Percentiles rank a stretch among this genome's conserved stretches.
These are phyloP conservation scores for Letharia lupina DNA, from an alignment of 495 filamentous ascomycete species.

Conservation along the genomic window DNA sequence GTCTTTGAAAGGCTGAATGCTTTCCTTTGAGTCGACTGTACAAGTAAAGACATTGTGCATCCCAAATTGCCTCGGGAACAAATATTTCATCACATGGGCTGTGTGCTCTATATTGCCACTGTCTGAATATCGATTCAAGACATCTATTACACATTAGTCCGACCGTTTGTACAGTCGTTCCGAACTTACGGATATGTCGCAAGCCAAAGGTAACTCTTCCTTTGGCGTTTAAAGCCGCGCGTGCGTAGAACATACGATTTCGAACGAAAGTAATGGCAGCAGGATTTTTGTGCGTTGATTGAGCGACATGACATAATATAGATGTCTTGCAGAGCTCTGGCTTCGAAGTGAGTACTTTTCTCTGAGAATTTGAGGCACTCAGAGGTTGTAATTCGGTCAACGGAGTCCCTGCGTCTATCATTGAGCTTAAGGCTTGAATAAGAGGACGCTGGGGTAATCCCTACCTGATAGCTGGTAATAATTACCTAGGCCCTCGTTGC, in stretches of 20 bases:
- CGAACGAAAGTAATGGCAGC: constrained; percentile 70
- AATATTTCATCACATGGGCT: constrained; percentile 75
- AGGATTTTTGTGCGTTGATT: constrained; percentile 28
- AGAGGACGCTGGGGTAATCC: constrained; percentile 19
- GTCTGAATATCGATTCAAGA: constrained; percentile 65
- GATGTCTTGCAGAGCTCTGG: not conserved
- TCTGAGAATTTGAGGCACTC: constrained; percentile 5
- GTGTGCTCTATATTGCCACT: constrained; percentile 45
- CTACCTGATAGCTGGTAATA: constrained; percentile 73
- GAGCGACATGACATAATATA: not conserved
- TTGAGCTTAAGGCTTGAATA: not conserved
- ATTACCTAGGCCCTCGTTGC: constrained; percentile 52
- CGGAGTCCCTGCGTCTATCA: constrained; percentile 35
- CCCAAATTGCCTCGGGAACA: constrained; percentile 86
- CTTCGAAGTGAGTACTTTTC: not conserved
- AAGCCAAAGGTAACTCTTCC: constrained; percentile 65
- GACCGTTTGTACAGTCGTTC: not conserved
- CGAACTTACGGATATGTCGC: constrained; percentile 67
- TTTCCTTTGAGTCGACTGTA: constrained; percentile 52
- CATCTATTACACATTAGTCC: constrained; percentile 47
- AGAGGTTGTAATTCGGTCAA: constrained; percentile 38
- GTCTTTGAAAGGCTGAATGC: constrained; percentile 64
- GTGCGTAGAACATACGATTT: constrained; percentile 79
- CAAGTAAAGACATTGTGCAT: constrained; percentile 88
- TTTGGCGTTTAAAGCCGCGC: constrained; percentile 56